Base-by-base conservation (phyloP, 805 yeast genomes). In the Metahyphopichia silvanorum region DNA sequence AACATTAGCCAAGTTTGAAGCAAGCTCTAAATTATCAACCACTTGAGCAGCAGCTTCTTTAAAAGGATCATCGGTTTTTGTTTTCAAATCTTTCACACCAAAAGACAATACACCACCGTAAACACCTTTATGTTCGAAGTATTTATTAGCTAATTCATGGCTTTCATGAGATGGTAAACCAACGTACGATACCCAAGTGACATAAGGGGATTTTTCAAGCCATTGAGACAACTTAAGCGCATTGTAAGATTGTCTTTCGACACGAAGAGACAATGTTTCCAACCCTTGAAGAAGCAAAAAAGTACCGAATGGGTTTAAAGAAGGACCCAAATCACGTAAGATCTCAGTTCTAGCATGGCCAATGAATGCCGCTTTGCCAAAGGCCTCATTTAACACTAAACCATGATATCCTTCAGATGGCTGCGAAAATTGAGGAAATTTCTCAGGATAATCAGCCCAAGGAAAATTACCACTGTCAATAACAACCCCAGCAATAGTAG, bases 371-470 rank as follows among this genome's bases (percentile, higher is more conserved):
- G 74, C 64, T 39, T 77, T 74, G 32, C 95, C 96, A 42, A 88
- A 74, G 25, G 87, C 83, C 39, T 88, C 95, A 54, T 79, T 81
- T 55, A 85, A 75, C 19, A 84, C 69, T 50, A 86, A 71, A 21
- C 97, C 98, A 54, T 91, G 96, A 66, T 89, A 91, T 40, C 96
- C 95, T 59, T 85, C 95, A 32, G 91, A 78, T 21, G 98, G 98
- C 59, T 84, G 60, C 21, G 88, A 81, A 58, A 88, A 84, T 61
- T 88, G 96, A 34, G 98, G 97, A 72, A 75, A 93, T 60, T 82
- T 85, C 53, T 83, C 79, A 27, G 93, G 91, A 63, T 85, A 76
- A 42, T 86, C 76, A 37, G 74, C 69, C 89, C 95, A 91, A 51
- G 91, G 94, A 73, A 91, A 91, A 31, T 84, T 89, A 46, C 97